Evolutionary conservation across 2,329 filamentous ascomycete species (phyloP).

Genomic region (Xylariomycetidae sp.): DNA sequence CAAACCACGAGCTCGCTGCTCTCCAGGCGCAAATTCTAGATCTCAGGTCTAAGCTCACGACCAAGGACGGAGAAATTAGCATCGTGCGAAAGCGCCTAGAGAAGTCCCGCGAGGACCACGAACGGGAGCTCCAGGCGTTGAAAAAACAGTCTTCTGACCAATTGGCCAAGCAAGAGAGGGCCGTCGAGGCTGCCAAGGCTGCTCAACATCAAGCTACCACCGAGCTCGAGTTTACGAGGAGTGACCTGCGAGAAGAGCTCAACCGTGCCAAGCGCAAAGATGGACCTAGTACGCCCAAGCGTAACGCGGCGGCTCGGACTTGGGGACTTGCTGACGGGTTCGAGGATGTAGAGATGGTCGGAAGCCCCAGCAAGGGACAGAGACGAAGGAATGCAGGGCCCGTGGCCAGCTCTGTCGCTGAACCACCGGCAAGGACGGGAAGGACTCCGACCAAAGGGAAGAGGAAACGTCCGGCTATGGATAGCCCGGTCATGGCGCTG

Average conservation of each 20-base stretch:
- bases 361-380: conserved; percentile 49
- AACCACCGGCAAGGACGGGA: conserved; percentile 28
- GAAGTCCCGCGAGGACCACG: conserved; percentile 56
- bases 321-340: conserved; percentile 70
- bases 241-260: conserved; percentile 62
- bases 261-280: conserved; percentile 44
- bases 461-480: conserved; percentile 60
- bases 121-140: conserved; percentile 56
- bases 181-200: conserved; percentile 59
- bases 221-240: conserved; percentile 67
- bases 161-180: conserved; percentile 56
- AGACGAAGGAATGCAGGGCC: conserved; percentile 37
- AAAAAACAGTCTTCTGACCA: conserved; percentile 62
- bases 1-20: conserved; percentile 36
- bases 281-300: conserved; percentile 52
- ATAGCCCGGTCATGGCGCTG: conserved; percentile 62
- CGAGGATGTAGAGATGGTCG: conserved; percentile 58
- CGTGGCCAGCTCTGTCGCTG: conserved; percentile 39
- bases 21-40: conserved; percentile 49
- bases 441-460: conserved; percentile 64
- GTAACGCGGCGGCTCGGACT: conserved; percentile 46
- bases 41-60: conserved; percentile 52
- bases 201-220: conserved; percentile 63
- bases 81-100: conserved; percentile 70
- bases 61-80: conserved; percentile 66